Conservation (phyloP, 345 rosid species). For the Psidium guajava region DNA sequence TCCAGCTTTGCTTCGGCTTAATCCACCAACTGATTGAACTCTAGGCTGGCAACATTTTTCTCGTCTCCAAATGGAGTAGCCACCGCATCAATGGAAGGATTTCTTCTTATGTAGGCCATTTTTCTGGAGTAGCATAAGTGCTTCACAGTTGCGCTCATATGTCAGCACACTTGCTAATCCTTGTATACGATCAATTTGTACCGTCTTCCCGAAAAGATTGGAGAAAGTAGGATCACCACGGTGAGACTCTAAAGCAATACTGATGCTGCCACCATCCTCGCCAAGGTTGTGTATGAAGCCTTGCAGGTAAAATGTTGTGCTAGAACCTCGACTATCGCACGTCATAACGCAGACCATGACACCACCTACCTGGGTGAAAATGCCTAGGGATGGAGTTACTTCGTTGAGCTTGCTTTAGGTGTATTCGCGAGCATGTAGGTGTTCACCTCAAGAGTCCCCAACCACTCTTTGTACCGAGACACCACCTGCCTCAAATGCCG, state of each 20-base stretch:
- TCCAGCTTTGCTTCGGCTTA: conserved; percentile 54
- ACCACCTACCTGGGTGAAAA: too few relatives aligned
- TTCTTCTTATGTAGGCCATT: conserved; percentile 80
- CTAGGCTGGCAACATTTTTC: conserved; percentile 61
- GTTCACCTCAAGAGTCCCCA: too few relatives aligned
- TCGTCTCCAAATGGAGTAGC: conserved; percentile 86
- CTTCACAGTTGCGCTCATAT: conserved; percentile 97
- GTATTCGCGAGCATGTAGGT: too few relatives aligned
- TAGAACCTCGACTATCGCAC: conserved; percentile 84
- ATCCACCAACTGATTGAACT: conserved; percentile 42
- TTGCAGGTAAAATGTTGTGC: conserved; percentile 75
- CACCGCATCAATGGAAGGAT: conserved; percentile 60
- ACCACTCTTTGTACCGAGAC: too few relatives aligned
- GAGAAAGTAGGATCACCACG: conserved; percentile 97
- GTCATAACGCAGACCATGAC: conserved; percentile 93
- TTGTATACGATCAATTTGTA: conserved; percentile 85
- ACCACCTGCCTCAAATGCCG: too few relatives aligned
- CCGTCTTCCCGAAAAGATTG: conserved; percentile 77
- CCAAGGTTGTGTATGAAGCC: conserved; percentile 93
- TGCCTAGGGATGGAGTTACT: too few relatives aligned
- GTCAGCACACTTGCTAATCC: conserved; percentile 93
- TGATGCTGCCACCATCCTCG: conserved; percentile 90
- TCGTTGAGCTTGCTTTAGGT: too few relatives aligned
- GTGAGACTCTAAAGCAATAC: conserved; percentile 87
- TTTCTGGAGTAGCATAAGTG: conserved; percentile 89